These are phyloP conservation scores for Hypoxylon sp. DNA, from an alignment of 2,329 filamentous ascomycete species.

Conservation along the genomic window DNA sequence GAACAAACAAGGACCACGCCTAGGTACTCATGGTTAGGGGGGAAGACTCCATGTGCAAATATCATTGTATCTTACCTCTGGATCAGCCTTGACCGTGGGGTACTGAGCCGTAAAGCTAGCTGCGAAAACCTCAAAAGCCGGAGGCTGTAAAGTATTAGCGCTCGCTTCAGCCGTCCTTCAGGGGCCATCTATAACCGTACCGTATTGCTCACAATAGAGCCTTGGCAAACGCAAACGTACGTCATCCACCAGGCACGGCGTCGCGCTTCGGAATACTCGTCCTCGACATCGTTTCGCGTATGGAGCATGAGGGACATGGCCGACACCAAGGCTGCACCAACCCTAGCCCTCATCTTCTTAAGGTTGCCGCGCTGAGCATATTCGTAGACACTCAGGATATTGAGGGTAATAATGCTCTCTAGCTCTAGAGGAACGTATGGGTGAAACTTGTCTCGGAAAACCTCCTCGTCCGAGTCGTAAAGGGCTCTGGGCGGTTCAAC, in stretches of 20 bases:
- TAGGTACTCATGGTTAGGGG: conserved; percentile 35
- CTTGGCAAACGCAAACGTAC: conserved; percentile 60
- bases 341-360: conserved; percentile 59
- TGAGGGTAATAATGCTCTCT: conserved; percentile 57
- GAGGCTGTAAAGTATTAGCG: conserved; percentile 45
- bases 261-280: conserved; percentile 54
- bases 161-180: neutral
- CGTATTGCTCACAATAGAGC: conserved; percentile 59
- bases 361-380: conserved; percentile 62
- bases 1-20: conserved; percentile 55
- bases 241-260: conserved; percentile 63
- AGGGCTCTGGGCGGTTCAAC: conserved; percentile 55
- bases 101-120: conserved; percentile 55
- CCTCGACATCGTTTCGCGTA: conserved; percentile 47
- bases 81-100: conserved; percentile 52
- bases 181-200: conserved; percentile 43
- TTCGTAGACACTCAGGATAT: conserved; percentile 60
- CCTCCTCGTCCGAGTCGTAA: conserved; percentile 46
- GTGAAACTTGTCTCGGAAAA: conserved; percentile 53
- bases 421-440: conserved; percentile 53
- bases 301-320: conserved; percentile 57
- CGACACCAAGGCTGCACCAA: conserved; percentile 56
- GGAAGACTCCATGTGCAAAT: neutral
- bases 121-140: conserved; percentile 53
- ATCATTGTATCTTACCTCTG: conserved; percentile 46